Evolutionary conservation across 2,329 filamentous ascomycete species (phyloP).

Genomic region (Grosmannia serpens): DNA sequence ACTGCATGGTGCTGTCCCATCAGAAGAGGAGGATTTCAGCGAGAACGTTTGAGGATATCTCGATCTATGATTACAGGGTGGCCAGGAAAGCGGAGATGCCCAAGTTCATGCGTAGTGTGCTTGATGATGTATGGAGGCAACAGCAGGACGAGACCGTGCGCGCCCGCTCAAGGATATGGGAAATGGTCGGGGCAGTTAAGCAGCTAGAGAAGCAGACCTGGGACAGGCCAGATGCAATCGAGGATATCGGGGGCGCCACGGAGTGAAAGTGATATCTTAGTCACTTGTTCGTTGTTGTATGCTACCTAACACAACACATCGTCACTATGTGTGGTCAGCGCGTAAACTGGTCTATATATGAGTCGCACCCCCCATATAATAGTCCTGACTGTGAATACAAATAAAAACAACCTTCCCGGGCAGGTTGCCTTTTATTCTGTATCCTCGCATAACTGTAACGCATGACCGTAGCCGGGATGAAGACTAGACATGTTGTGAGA

Average conservation of each 20-base stretch:
- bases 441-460: no score
- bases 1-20: conserved; percentile 63
- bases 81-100: conserved; percentile 27
- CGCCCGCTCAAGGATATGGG: conserved; percentile 40
- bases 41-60: conserved; percentile 64
- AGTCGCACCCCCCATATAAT: no score
- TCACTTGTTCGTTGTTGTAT: not conserved
- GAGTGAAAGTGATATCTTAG: not conserved
- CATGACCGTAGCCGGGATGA: no score
- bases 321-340: no score
- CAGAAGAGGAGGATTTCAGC: conserved; percentile 61
- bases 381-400: no score
- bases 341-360: no score
- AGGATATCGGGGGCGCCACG: conserved; percentile 43
- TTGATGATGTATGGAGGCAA: conserved; percentile 23
- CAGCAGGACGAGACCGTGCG: conserved; percentile 45
- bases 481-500: no score
- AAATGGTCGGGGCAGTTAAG: conserved; percentile 46
- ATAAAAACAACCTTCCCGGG: no score
- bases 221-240: conserved; percentile 59
- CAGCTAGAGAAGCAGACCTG: conserved; percentile 61
- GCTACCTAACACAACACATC: not conserved
- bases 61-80: conserved; percentile 54
- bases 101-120: conserved; percentile 26
- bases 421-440: no score